Evolutionary conservation across 495 filamentous ascomycete species (phyloP).

Genomic region (Rostrohypoxylon terebratum): DNA sequence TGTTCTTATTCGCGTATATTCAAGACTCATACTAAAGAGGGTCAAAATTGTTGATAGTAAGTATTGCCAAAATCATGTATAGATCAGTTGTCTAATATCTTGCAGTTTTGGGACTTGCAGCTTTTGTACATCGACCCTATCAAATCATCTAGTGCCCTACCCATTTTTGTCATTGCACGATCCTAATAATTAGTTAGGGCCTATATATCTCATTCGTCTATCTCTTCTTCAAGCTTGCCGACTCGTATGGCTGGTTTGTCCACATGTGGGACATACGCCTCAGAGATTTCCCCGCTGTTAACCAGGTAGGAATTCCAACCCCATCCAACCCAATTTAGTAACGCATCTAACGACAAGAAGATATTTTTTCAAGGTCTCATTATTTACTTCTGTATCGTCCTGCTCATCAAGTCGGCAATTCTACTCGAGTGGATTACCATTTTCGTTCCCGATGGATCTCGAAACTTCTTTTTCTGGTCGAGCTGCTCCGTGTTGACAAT

Average conservation of each 20-base stretch:
- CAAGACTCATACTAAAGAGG: background rate
- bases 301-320: background rate
- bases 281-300: background rate
- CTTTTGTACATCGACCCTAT: background rate
- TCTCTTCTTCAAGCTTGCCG: background rate
- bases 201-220: background rate
- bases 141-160: too few species aligned
- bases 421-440: conserved; percentile 5
- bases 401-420: background rate
- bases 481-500: background rate
- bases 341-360: background rate
- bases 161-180: too few species aligned
- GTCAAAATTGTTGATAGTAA: background rate
- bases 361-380: background rate
- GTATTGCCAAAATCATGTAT: background rate
- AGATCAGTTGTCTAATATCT: background rate
- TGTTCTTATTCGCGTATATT: background rate
- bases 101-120: background rate
- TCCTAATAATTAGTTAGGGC: background rate
- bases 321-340: background rate
- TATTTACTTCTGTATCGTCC: background rate
- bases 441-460: background rate
- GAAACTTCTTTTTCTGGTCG: conserved; percentile 9
- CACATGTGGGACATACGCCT: conserved; percentile 1
- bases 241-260: conserved; percentile 1